phyloP scores from a whole-genome alignment of 2,329 filamentous ascomycete species.

The Zasmidium cellare region DNA sequence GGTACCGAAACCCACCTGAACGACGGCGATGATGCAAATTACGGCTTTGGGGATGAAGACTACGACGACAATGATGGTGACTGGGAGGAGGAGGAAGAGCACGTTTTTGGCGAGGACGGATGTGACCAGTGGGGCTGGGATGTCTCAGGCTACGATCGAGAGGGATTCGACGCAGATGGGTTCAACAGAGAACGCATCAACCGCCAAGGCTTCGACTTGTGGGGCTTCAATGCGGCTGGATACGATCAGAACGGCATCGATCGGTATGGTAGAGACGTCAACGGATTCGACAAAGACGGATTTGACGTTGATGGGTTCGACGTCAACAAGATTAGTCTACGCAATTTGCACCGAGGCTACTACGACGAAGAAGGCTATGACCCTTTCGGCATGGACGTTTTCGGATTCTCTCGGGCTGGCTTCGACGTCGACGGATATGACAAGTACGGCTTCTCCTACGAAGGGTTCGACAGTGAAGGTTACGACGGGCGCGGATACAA shows the following conservation, averaged over 20 bases:
- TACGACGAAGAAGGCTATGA: constrained; percentile 1
- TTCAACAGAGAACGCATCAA: background rate
- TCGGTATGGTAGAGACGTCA: background rate
- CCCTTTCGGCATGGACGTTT: background rate
- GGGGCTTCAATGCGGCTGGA: background rate
- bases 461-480: background rate
- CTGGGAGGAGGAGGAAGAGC: background rate
- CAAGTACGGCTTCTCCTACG: background rate
- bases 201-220: constrained; percentile 2
- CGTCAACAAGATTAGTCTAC: background rate
- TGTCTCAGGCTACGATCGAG: background rate
- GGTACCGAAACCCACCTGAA: background rate
- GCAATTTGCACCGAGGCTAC: background rate
- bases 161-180: constrained; percentile 1
- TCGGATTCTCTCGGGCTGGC: background rate
- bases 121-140: background rate
- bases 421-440: background rate
- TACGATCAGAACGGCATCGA: constrained; percentile 1
- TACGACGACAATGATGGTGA: background rate
- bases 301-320: constrained; percentile 2
- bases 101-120: background rate
- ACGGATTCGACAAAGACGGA: background rate
- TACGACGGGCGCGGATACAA: background rate
- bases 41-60: too few species aligned
- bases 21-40: constrained; percentile 2